These are phyloP conservation scores for Hypoxylon perforatum DNA, from an alignment of 495 filamentous ascomycete genomes.

Conservation along the genomic window DNA sequence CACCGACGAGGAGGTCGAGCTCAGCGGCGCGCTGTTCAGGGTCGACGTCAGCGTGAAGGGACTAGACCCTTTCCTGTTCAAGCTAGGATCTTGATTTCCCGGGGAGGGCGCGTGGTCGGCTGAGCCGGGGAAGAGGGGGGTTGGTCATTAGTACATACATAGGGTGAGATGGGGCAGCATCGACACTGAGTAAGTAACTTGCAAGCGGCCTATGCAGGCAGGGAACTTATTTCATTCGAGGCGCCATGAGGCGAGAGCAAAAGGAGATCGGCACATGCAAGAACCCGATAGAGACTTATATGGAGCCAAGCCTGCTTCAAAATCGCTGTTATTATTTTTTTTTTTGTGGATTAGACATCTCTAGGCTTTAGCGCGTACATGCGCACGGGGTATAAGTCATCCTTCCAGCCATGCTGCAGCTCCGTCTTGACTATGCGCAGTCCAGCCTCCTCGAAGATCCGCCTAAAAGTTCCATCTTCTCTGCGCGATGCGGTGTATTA, in stretches of 20 bases:
- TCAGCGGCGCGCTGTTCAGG: conserved; percentile 72
- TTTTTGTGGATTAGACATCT: conserved; percentile 13
- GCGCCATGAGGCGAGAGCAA: too few species aligned
- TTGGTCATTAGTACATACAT: not conserved
- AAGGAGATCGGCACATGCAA: too few species aligned
- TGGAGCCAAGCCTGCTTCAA: not conserved
- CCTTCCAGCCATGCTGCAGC: conserved; percentile 78
- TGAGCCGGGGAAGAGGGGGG: not conserved
- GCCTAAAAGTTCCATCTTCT: conserved; percentile 74
- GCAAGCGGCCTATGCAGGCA: not conserved
- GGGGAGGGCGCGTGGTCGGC: not conserved
- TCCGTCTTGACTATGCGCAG: conserved; percentile 75
- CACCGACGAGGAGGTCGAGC: conserved; percentile 67
- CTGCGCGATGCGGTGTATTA: conserved; percentile 46
- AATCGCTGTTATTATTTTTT: conserved; percentile 4
- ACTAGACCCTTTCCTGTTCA: conserved; percentile 67
- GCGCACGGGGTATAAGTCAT: conserved; percentile 72
- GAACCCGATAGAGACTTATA: too few species aligned
- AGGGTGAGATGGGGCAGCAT: not conserved
- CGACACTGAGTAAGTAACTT: not conserved
- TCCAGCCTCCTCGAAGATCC: conserved; percentile 75
- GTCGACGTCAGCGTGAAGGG: conserved; percentile 75
- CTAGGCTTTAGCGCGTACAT: conserved; percentile 72
- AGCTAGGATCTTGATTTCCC: conserved; percentile 36
- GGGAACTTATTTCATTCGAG: too few species aligned